These are phyloP conservation scores for Erysiphe pulchra DNA, from an alignment of 2,329 filamentous ascomycete species.

Conservation along the genomic window DNA sequence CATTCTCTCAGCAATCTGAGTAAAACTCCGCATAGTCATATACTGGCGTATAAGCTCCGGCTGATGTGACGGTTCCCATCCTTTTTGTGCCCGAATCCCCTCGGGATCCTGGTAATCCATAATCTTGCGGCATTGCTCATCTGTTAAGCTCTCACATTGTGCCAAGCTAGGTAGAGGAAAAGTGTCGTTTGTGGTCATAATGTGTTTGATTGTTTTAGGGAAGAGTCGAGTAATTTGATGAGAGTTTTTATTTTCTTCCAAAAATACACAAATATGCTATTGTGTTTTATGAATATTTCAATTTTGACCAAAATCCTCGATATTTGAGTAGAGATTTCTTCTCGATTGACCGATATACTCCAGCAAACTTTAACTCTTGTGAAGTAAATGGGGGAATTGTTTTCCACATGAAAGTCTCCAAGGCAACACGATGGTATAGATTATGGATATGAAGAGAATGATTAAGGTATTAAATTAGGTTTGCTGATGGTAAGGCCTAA, in stretches of 20 bases:
- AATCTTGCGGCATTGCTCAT: conserved; percentile 8
- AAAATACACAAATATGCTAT: not conserved
- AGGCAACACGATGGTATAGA: too few relatives aligned
- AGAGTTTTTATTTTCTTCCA: not conserved
- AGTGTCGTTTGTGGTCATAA: conserved; percentile 1
- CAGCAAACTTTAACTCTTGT: too few relatives aligned
- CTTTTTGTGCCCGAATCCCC: conserved; percentile 4
- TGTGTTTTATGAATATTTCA: not conserved
- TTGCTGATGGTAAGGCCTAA: too few relatives aligned
- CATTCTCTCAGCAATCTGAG: conserved; percentile 7
- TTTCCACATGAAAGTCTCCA: too few relatives aligned
- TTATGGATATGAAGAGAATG: too few relatives aligned
- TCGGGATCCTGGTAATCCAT: conserved; percentile 6
- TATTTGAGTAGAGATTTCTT: too few relatives aligned
- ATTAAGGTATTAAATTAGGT: not conserved
- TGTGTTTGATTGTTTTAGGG: not conserved
- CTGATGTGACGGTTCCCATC: conserved; percentile 8
- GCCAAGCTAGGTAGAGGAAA: conserved; percentile 5
- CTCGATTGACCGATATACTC: too few relatives aligned
- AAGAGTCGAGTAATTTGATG: not conserved
- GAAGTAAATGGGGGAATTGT: too few relatives aligned
- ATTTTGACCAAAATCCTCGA: not conserved
- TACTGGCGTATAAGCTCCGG: conserved; percentile 8
- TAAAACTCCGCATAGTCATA: conserved; percentile 9
- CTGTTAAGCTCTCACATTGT: conserved; percentile 8